Percentiles rank a stretch among this genome's conserved stretches.
Evolutionary conservation across 148 eudicot species (phyloP).

Genomic region (Linanthus parryae): DNA sequence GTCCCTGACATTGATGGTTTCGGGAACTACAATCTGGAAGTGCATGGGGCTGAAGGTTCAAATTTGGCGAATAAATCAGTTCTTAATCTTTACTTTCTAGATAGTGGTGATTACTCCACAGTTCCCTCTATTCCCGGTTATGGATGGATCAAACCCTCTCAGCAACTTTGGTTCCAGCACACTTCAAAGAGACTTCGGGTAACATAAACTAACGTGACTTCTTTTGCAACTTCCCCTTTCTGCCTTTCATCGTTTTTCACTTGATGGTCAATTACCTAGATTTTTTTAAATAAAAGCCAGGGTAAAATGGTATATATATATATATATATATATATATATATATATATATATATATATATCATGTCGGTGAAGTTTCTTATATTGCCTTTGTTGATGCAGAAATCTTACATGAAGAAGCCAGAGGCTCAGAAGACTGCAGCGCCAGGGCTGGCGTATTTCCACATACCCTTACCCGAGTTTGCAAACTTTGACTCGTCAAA

Average conservation of each 20-base stretch:
- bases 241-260: neutral
- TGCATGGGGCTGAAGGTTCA: conserved; percentile 63
- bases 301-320: neutral
- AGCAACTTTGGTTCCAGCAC: conserved; percentile 74
- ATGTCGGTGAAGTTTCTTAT: no score
- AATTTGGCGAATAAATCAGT: conserved; percentile 59
- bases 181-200: conserved; percentile 67
- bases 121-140: conserved; percentile 57
- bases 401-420: conserved; percentile 38
- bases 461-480: conserved; percentile 87
- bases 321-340: neutral
- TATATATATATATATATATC: neutral
- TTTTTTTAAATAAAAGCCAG: neutral
- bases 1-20: conserved; percentile 63
- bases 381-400: conserved; percentile 39
- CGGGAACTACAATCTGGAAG: conserved; percentile 88
- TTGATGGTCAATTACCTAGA: neutral
- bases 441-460: conserved; percentile 86
- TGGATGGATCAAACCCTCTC: conserved; percentile 94
- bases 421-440: conserved; percentile 46
- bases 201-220: conserved; percentile 1
- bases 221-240: neutral
- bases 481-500: conserved; percentile 61
- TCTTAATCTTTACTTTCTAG: conserved; percentile 81
- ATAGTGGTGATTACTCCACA: conserved; percentile 93